Conservation (phyloP, 2,329 filamentous ascomycete genomes). For the Hirsutella thompsonii region DNA sequence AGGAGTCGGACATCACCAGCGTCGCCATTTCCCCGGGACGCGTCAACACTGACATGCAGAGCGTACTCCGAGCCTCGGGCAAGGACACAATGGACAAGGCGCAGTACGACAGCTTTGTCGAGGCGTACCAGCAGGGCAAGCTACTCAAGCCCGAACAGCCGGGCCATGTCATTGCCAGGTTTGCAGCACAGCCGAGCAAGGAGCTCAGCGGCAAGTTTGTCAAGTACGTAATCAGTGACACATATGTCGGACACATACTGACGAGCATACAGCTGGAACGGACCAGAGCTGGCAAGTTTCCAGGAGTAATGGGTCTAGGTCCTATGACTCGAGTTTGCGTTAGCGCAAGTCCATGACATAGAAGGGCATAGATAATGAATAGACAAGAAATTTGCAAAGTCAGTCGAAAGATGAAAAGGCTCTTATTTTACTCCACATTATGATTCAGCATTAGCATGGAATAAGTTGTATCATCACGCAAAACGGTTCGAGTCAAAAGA, state of each 20-base stretch:
- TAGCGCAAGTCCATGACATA: constrained; percentile 7
- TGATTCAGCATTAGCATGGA: constrained; percentile 69
- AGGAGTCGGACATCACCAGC: constrained; percentile 65
- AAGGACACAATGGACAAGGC: constrained; percentile 33
- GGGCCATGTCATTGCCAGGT: constrained; percentile 70
- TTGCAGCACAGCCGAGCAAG: constrained; percentile 52
- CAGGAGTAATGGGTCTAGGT: constrained; percentile 21
- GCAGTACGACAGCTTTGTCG: constrained; percentile 55
- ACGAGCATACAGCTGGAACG: constrained; percentile 21
- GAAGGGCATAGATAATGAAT: constrained; percentile 8
- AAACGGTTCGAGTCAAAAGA: constrained; percentile 12
- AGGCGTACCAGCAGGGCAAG: constrained; percentile 55
- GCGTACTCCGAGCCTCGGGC: constrained; percentile 55
- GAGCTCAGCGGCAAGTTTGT: constrained; percentile 67
- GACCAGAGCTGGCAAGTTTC: constrained; percentile 37
- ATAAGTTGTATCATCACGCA: constrained; percentile 53
- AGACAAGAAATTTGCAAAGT: constrained; percentile 25
- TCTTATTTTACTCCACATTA: constrained; percentile 55
- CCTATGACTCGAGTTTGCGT: constrained; percentile 6
- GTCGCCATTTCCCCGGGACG: constrained; percentile 67
- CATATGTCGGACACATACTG: constrained; percentile 5
- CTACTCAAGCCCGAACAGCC: constrained; percentile 75
- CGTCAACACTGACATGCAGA: constrained; percentile 85
- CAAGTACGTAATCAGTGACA: constrained; percentile 32
- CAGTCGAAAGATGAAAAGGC: constrained; percentile 84